Conservation (phyloP, 495 filamentous ascomycete genomes). For the Apodospora peruviana region DNA sequence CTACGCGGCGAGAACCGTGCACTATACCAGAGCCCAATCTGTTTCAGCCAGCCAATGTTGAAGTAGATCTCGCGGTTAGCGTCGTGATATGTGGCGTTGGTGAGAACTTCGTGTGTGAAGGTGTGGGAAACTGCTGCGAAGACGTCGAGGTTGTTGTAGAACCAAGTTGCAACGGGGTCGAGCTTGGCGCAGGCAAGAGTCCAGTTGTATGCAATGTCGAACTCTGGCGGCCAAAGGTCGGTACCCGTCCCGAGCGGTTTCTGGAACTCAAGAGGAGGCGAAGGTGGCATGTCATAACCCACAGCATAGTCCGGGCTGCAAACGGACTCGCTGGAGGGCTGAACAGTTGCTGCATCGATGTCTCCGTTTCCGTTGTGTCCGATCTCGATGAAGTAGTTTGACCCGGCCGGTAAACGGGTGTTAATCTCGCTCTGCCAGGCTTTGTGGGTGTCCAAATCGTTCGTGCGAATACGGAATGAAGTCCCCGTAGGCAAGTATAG, state of each 20-base stretch:
- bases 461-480: slow-evolving; percentile 44
- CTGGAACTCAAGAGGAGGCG: slow-evolving; percentile 49
- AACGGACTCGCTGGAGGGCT: slow-evolving; percentile 1
- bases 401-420: slow-evolving; percentile 49
- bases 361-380: slow-evolving; percentile 61
- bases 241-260: slow-evolving; percentile 54
- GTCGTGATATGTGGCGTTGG: slow-evolving; percentile 58
- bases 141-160: slow-evolving; percentile 45
- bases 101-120: slow-evolving; percentile 54
- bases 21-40: slow-evolving; percentile 40
- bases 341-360: slow-evolving; percentile 39
- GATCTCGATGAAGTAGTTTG: slow-evolving; percentile 50
- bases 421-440: slow-evolving; percentile 47
- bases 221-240: slow-evolving; percentile 47
- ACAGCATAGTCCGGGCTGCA: slow-evolving; percentile 17
- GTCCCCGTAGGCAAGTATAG: slow-evolving; percentile 42
- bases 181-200: slow-evolving; percentile 38
- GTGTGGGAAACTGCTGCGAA: slow-evolving; percentile 58
- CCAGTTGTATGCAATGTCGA: slow-evolving; percentile 45
- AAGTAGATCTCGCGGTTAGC: slow-evolving; percentile 52
- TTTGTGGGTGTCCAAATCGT: slow-evolving; percentile 44
- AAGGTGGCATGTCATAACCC: slow-evolving; percentile 32
- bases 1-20: slow-evolving; percentile 43
- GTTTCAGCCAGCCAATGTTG: slow-evolving; percentile 54
- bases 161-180: slow-evolving; percentile 49